Evolutionary conservation across 1,284 basidiomycete species (phyloP), one percentile per base, ranked within the genome.

Genomic region (Malassezia sp.): DNA sequence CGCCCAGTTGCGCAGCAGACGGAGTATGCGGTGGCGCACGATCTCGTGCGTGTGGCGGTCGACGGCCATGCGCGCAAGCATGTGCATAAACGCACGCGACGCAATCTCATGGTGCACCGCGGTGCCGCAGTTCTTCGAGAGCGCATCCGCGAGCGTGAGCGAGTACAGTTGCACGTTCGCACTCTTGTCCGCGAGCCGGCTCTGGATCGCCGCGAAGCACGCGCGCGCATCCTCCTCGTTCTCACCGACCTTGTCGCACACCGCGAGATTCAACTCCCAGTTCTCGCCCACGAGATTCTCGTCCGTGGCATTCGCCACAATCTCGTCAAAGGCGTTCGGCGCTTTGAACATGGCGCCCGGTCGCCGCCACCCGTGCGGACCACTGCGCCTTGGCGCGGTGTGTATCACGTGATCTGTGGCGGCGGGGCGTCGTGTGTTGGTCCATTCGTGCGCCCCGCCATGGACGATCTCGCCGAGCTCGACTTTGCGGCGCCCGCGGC

Each of bases 161-260:
- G 89, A 80, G 65, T 91, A 95, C 1, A 96, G 78, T 72, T 97
- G 93, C 0, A 97, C 93, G 63, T 93, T 97, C 12, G 91, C 84
- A 70, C 85, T 93, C 28, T 91, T 81, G 72, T 99, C 90, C 12
- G 83, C 77, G 1, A 99, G 77, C 5, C 91, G 84, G 73, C 91
- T 95, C 65, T 90, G 78, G 38, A 95, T 72, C 0, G 90, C 79
- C 5, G 80, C 81, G 51, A 93, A 78, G 51, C 87, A 87, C 62
- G 84, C 81, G 43, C 84, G 82, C 7, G 91, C 86, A 15, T 90
- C 56, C n/a, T 52, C 32, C 5, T 85, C 84, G 53, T 95, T 89
- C 10, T 88, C 85, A 10, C 79, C 76, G 4, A 97, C 87, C 73
- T 93, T 93, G 74, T 97, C 93, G 67, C 89, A 95, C n/a, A 97